Conservation (phyloP, 176 grass and related monocot genomes). For the Cymbopogon citratus region DNA sequence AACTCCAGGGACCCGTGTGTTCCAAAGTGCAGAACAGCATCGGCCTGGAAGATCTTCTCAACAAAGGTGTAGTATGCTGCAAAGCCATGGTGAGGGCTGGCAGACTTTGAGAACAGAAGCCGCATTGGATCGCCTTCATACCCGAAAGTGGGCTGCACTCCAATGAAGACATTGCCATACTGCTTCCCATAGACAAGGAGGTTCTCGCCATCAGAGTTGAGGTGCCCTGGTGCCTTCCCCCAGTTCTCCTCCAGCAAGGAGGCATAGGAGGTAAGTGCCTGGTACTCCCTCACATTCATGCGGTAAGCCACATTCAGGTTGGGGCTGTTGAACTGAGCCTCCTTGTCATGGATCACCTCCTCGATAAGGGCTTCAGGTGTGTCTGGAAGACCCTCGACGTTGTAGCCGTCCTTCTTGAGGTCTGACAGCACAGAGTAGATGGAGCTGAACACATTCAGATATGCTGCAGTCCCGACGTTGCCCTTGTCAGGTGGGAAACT, state of each 20-base stretch:
- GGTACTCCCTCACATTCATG: constrained; percentile 91
- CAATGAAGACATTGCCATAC: constrained; percentile 96
- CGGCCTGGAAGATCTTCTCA: constrained; percentile 97
- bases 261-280: constrained; percentile 75
- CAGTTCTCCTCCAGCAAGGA: constrained; percentile 90
- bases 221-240: constrained; percentile 90
- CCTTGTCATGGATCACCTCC: constrained; percentile 97
- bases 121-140: constrained; percentile 99
- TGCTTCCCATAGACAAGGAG: constrained; percentile 96
- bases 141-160: constrained; percentile 92
- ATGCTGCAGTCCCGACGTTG: constrained; percentile 87
- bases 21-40: constrained; percentile 92
- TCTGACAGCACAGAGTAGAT: constrained; percentile 74
- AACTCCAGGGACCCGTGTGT: constrained; percentile 95
- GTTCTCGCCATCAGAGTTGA: constrained; percentile 89
- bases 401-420: constrained; percentile 79
- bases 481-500: constrained; percentile 99
- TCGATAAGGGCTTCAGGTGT: constrained; percentile 69
- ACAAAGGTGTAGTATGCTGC: constrained; percentile 96
- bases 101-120: constrained; percentile 91
- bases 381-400: constrained; percentile 83
- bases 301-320: constrained; percentile 88
- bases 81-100: constrained; percentile 93
- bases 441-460: constrained; percentile 92
- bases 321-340: constrained; percentile 96